Evolutionary conservation across 805 yeast genomes (phyloP), one percentile per base, ranked within the genome.

Genomic region (Ogataea paraovalis): DNA sequence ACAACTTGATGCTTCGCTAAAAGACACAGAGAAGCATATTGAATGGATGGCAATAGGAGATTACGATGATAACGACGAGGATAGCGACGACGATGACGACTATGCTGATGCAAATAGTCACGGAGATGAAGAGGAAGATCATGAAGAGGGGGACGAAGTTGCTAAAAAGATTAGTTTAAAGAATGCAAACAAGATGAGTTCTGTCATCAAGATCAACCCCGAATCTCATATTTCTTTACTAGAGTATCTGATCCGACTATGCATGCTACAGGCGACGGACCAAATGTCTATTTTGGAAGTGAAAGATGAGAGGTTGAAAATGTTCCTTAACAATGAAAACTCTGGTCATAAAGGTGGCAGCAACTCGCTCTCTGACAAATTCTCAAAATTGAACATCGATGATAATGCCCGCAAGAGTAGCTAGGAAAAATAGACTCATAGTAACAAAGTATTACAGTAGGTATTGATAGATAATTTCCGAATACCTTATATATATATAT

Each of bases 231-330:
- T 85, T 18, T 76, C 87, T 0, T 61, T 85, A 18, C 63, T 85
- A 2, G 90, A 87, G 59, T 85, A 85, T 54, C 49, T 85, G 5
- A 56, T 85, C 0, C 66, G 92, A 37, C 67, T 86, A 14, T 63
- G 77, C 13, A 78, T 83, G 0, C 64, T 85, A 14, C 90, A 86
- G 58, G 68, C 75, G 12, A 77, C 70, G 49, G 90, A 84, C 55
- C 80, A 78, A 50, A 66, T 61, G 22, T 70, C 82, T 1, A 64
- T 84, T 3, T 58, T 79, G 8, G 67, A 76, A 7, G 75, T 81
- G 9, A 74, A 75, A n/a, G 94, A 87, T 59, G 92, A 86, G 60
- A 72, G 83, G 30, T 65, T 86, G 10, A 65, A 81, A 3, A 56
- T 82, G 2, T 86, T 83, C 53, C 64, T 86, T 18, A 72, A 77